Base-by-base conservation (phyloP, 208 protist genomes). In the Wallacemonas sp. region DNA sequence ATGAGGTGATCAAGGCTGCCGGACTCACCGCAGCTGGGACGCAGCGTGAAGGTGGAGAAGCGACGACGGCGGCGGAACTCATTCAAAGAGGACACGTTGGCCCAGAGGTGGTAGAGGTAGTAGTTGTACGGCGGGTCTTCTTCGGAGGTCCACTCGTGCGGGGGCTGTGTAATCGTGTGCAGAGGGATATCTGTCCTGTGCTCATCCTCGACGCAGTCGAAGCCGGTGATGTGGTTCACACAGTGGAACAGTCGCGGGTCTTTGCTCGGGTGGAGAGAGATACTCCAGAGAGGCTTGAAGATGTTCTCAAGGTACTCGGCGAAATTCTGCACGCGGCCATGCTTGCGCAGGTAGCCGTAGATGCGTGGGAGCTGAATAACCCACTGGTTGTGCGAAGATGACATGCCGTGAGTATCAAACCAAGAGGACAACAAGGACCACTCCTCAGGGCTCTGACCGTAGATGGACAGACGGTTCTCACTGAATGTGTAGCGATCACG, bases 201-300 rank as follows among this genome's bases (percentile, higher is more conserved):
- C 76, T 99, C 98, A 79, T 99, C 96, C 64, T 99, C 98, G 1
- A 99, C 98, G 66, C 82, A 97, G 85, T 99, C 98, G 68, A 99
- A 99, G 38, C 95, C 98, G 59, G 85, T 86, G 17, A 99, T 95
- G 70, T 98, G 94, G 67, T 98, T 91, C 22, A 99, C 78, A 62
- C 99, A 99, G 66, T 97, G 78, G 65, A 98, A 91, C 8, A 99
- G 78, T 11, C 98, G 84, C 1, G 98, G 97, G 75, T 99, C 82
- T 42, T 84, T 89, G 31, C 66, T 80, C 4, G 99, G 98, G 75
- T 99, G 86, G 19, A 95, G 70, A 1, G 98, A 98, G 15, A 98
- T 98, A 54, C 97, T 87, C 79, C 99, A 99, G 2, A 99, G 86
- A 4, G 98, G 99, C 58, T 85, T 77, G 77, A 99, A 99, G 21